Conservation (phyloP, 495 filamentous ascomycete genomes). For the Baudoinia panamericana region DNA sequence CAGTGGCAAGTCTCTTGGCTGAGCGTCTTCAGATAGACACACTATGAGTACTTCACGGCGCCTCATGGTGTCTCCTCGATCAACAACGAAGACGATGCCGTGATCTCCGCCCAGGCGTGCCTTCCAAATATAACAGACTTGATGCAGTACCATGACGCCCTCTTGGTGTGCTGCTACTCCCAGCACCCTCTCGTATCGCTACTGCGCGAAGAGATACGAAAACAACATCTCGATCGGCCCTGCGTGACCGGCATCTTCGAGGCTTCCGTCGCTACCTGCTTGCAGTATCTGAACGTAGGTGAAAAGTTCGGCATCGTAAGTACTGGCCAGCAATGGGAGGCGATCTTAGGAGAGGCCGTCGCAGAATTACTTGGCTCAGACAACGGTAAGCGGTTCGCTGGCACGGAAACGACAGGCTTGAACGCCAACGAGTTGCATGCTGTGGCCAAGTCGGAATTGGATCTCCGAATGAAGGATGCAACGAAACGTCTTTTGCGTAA, state of each 20-base stretch:
- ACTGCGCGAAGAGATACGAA: conserved; percentile 26
- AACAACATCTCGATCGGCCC: neutral
- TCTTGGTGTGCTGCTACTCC: conserved; percentile 81
- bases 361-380: conserved; percentile 36
- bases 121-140: conserved; percentile 39
- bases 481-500: conserved; percentile 45
- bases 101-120: conserved; percentile 40
- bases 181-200: conserved; percentile 64
- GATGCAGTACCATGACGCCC: conserved; percentile 51
- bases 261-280: conserved; percentile 50
- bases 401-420: conserved; percentile 73
- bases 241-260: conserved; percentile 79
- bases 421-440: conserved; percentile 71
- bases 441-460: conserved; percentile 48
- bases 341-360: conserved; percentile 52
- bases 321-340: conserved; percentile 74
- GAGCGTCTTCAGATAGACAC: no score
- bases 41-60: conserved; percentile 45
- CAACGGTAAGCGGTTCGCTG: conserved; percentile 43
- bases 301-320: conserved; percentile 78
- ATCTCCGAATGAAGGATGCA: conserved; percentile 49
- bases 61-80: conserved; percentile 46
- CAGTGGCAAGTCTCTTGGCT: neutral
- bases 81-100: conserved; percentile 47
- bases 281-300: conserved; percentile 35